Base-by-base conservation (phyloP, 345 rosid genomes). In the Aurinia saxatilis region DNA sequence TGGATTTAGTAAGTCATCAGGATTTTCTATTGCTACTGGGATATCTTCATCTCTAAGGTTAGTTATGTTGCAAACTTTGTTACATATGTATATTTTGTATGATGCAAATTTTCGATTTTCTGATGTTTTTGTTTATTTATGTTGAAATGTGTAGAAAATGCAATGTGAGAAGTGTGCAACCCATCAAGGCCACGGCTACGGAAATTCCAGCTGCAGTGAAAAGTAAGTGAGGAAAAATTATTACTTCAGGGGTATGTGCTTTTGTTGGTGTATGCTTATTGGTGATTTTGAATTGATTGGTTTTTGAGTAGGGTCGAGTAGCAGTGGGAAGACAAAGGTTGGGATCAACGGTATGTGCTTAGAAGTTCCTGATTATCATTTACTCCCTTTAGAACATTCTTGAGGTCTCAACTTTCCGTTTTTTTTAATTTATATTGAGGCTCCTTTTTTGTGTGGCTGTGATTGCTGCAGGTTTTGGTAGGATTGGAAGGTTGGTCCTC, bases 401-500 rank as follows among this genome's bases (percentile, higher is more conserved):
- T 33, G 23, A 55, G 47, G 1, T 45, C 37, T 14, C 17, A 56
- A n/a, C 15, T 11, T 9, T 36, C 30, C 10, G 0, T 27, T 18
- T 44, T 40, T 64, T 41, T 39, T 64, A n/a, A n/a, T n/a, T n/a
- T n/a, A n/a, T 41, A 58, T 37, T 7, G 30, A 65, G 34, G 49
- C 45, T 60, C 35, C 3, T 46, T 33, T 39, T 35, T 10, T 16
- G 11, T 34, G 33, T 36, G 12, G 35, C 55, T 41, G 21, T 21
- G 58, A 38, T 5, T 15, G n/a, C 29, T 51, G 64, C 82, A 93
- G 99, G 99, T 62, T 95, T 90, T 83, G 99, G 99, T 72, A 90
- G 99, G 15, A 90, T 95, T 65, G 99, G 99, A 56, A 80, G 99
- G 78, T 71, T 95, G 83, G 97, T 95, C 50, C 77, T 95, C 55